These are phyloP conservation scores for Pisolithus thermaeus DNA, from an alignment of 1,284 basidiomycete species.

Conservation along the genomic window DNA sequence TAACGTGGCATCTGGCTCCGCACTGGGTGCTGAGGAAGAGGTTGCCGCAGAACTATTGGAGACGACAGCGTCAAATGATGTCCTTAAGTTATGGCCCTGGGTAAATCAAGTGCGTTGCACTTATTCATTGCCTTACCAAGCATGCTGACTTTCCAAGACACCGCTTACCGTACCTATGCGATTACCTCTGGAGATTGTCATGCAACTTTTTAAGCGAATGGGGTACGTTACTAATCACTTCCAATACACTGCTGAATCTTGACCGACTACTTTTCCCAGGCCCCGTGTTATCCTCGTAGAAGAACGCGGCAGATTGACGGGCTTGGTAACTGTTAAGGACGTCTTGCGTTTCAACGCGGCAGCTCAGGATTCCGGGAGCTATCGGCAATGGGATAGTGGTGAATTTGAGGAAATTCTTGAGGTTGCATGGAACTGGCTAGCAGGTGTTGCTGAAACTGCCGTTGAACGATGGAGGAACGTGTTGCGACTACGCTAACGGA, in stretches of 20 bases:
- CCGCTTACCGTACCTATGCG: conserved; percentile 91
- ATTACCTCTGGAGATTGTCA: conserved; percentile 91
- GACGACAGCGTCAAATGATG: conserved; percentile 47
- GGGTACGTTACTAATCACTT: conserved; percentile 55
- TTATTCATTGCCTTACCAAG: neutral
- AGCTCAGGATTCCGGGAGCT: conserved; percentile 47
- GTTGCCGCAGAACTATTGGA: conserved; percentile 56
- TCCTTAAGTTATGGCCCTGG: conserved; percentile 82
- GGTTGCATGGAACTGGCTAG: conserved; percentile 53
- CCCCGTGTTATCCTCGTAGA: conserved; percentile 94
- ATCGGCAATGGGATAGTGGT: conserved; percentile 56
- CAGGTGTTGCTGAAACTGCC: conserved; percentile 9
- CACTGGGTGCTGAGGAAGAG: conserved; percentile 63
- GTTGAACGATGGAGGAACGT: conserved; percentile 21
- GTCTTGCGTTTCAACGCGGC: conserved; percentile 79
- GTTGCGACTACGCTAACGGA: conserved; percentile 6
- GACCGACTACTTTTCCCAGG: conserved; percentile 34
- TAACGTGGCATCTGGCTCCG: conserved; percentile 45
- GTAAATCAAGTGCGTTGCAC: conserved; percentile 72
- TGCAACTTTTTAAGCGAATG: conserved; percentile 94
- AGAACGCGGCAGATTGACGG: conserved; percentile 75
- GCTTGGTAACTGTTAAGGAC: conserved; percentile 95
- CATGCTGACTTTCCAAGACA: conserved; percentile 47
- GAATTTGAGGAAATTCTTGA: conserved; percentile 59
- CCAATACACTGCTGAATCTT: neutral